phyloP scores from a whole-genome alignment of 1,284 basidiomycete species.

The Golubevia sp. region DNA sequence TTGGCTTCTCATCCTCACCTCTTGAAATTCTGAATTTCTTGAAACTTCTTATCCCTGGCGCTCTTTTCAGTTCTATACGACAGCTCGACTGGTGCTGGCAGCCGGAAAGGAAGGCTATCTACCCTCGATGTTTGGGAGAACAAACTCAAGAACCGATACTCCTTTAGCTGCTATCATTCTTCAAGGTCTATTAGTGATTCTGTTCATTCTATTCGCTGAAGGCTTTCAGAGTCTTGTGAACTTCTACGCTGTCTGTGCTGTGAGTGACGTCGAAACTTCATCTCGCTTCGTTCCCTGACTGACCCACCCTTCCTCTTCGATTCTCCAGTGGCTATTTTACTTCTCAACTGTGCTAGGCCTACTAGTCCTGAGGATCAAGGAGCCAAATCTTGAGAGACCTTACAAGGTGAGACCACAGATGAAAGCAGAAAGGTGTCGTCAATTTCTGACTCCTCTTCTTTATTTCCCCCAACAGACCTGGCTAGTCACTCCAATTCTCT shows the following conservation, averaged over 20 bases:
- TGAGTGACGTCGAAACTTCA: too few relatives aligned
- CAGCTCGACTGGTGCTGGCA: constrained; percentile 79
- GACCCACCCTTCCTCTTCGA: constrained; percentile 47
- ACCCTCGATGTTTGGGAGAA: constrained; percentile 28
- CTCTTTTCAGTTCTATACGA: constrained; percentile 42
- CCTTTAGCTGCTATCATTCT: constrained; percentile 36
- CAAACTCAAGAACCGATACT: constrained; percentile 25
- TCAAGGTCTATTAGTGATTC: constrained; percentile 67
- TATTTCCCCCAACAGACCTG: constrained; percentile 74
- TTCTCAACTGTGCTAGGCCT: constrained; percentile 71
- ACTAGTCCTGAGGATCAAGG: constrained; percentile 84
- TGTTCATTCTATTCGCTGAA: constrained; percentile 81
- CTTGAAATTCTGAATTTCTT: not conserved
- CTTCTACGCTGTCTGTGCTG: constrained; percentile 73
- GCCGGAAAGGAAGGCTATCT: constrained; percentile 87
- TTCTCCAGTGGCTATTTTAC: constrained; percentile 11
- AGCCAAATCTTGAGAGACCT: constrained; percentile 80
- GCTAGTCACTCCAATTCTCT: constrained; percentile 85
- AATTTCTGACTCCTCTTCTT: constrained; percentile 13
- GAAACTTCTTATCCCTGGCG: too few relatives aligned
- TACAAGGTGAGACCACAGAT: constrained; percentile 18
- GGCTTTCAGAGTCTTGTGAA: constrained; percentile 68
- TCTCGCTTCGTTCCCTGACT: not conserved
- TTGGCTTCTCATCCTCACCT: not conserved
- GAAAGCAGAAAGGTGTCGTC: constrained; percentile 55